Evolutionary conservation across 768 basidiomycete genomes (phyloP).

Genomic region (Rhizopogon vinicolor): DNA sequence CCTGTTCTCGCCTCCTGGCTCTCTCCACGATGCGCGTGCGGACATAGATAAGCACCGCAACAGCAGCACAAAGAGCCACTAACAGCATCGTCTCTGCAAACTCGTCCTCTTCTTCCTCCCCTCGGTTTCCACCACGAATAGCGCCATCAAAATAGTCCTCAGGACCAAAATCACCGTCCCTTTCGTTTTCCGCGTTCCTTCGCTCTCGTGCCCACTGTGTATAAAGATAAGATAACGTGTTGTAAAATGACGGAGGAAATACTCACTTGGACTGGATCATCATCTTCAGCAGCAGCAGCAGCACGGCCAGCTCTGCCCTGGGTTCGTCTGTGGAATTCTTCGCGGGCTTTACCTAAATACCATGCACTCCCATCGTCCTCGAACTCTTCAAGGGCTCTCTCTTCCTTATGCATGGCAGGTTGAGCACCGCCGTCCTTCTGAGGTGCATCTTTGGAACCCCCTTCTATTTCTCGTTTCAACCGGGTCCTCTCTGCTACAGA

Average conservation of each 20-base stretch:
- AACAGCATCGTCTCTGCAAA: conserved; percentile 79
- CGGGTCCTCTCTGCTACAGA: conserved; percentile 17
- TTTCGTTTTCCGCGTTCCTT: conserved; percentile 65
- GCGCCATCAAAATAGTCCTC: conserved; percentile 81
- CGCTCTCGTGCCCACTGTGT: conserved; percentile 75
- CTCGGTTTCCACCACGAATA: conserved; percentile 52
- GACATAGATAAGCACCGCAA: conserved; percentile 73
- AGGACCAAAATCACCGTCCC: conserved; percentile 70
- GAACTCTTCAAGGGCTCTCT: conserved; percentile 24
- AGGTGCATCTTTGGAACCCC: conserved; percentile 3
- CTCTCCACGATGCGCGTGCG: conserved; percentile 75
- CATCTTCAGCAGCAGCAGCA: conserved; percentile 44
- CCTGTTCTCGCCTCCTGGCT: conserved; percentile 59
- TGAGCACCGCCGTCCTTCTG: conserved; percentile 7
- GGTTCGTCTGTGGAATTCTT: conserved; percentile 64
- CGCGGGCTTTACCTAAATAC: conserved; percentile 81
- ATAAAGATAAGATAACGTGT: conserved; percentile 2
- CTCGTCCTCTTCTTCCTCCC: conserved; percentile 64
- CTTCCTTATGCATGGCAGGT: conserved; percentile 5
- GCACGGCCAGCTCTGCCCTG: conserved; percentile 32
- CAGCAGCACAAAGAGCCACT: conserved; percentile 64
- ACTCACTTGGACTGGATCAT: conserved; percentile 68
- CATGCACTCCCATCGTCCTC: conserved; percentile 61
- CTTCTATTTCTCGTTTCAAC: conserved; percentile 22
- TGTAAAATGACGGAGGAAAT: neutral